Conservation (phyloP, 192 early-diverging fungal species). For the Coemansia sp. region DNA sequence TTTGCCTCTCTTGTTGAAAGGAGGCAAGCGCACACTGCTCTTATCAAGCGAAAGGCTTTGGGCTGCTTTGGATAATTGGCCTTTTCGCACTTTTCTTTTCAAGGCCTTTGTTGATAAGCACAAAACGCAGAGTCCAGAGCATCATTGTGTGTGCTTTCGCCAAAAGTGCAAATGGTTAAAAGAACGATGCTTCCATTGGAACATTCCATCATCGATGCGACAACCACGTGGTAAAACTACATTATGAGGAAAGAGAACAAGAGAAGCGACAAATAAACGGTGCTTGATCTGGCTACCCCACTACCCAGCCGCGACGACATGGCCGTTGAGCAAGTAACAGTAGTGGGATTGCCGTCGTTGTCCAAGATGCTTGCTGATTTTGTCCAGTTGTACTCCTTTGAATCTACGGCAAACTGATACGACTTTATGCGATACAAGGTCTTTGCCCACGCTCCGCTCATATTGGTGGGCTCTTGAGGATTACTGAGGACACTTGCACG, state of each 20-base stretch:
- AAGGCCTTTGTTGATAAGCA: background rate
- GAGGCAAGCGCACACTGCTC: too few relatives aligned
- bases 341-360: constrained; percentile 25
- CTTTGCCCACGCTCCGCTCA: constrained; percentile 42
- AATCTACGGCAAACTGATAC: constrained; percentile 43
- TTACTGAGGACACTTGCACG: constrained; percentile 40
- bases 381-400: constrained; percentile 30
- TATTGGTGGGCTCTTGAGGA: constrained; percentile 33
- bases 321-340: constrained; percentile 9
- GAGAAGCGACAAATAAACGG: background rate
- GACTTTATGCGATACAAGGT: constrained; percentile 51
- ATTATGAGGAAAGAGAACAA: background rate
- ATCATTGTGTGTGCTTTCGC: too few relatives aligned
- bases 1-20: background rate
- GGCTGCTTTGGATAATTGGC: background rate
- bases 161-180: background rate
- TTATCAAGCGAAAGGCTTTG: too few relatives aligned
- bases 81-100: background rate
- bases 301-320: background rate
- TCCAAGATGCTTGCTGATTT: constrained; percentile 37
- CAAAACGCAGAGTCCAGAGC: background rate
- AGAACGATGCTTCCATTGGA: background rate
- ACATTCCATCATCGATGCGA: too few relatives aligned
- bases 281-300: background rate
- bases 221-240: background rate